Evolutionary conservation across 2,329 filamentous ascomycete genomes (phyloP), one percentile per base, ranked within the genome.

Genomic region (Arthrinium puccinioides): DNA sequence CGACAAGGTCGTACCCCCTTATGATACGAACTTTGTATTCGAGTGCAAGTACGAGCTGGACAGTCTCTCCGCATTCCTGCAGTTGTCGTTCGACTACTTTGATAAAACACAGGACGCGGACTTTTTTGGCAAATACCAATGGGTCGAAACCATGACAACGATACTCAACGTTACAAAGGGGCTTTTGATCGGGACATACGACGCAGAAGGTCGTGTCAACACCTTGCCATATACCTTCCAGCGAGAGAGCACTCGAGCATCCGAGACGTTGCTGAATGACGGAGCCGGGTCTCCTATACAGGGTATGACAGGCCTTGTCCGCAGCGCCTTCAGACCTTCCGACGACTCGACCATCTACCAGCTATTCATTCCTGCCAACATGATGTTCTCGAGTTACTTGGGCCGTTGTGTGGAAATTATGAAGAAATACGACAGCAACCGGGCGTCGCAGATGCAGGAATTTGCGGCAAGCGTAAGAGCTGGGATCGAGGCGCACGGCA

Each of bases 21-120:
- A 87, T 48, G 79, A 87, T 50, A 70, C 72, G 2, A 68, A 69
- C 2, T 70, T 80, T 25, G 88, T 94, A 1, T 96, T 92, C 54
- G 90, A 96, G 60, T 96, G 90, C 73, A 96, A 96, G 61, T 96
- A 92, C 60, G 90, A 96, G 63, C 78, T 96, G 31, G 89, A 96
- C 64, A 90, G 85, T 9, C 72, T 96, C 2, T 87, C 89, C 1
- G 81, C 87, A 21, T 96, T 96, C 59, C 70, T 97, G 7, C 78
- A 86, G 28, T 70, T 97, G 5, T 81, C 79, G 1, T 84, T 86
- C 45, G 78, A 92, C 52, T 96, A 94, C 65, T 76, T 85, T 62
- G 69, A 76, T 16, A 72, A 76, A 42, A 94, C 87, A 0, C 70
- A 71, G 1, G 89, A 89, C 25, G 74, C 69, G 1, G 74, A 72